These are phyloP conservation scores for Dorcoceras hygrometricum DNA, from an alignment of 257 asterid genomes.

Conservation along the genomic window DNA sequence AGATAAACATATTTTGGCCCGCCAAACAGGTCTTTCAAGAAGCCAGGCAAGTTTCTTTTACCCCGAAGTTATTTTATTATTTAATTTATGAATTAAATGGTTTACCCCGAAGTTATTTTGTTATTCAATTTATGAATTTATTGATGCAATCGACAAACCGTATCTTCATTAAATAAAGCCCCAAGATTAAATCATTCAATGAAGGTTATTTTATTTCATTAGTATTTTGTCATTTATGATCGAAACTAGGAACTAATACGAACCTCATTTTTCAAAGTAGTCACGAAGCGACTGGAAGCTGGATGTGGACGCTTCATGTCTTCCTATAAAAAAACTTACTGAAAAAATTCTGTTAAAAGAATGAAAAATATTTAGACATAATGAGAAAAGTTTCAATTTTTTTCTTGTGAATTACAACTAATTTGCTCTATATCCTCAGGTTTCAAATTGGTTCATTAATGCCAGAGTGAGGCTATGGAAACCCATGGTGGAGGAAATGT, in stretches of 20 bases:
- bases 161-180: conserved; percentile 31
- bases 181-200: not conserved
- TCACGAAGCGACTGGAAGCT: too few species aligned
- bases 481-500: conserved; percentile 99
- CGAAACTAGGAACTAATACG: not conserved
- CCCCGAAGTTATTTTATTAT: too few species aligned
- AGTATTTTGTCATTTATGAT: conserved; percentile 22
- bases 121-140: conserved; percentile 18
- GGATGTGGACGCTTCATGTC: too few species aligned
- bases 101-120: conserved; percentile 4
- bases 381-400: not conserved
- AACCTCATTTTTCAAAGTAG: not conserved
- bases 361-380: too few species aligned
- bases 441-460: conserved; percentile 93
- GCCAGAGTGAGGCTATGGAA: conserved; percentile 97
- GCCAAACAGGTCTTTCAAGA: conserved; percentile 98
- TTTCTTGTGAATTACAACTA: too few species aligned
- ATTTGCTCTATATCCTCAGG: conserved; percentile 38
- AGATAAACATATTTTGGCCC: conserved; percentile 90
- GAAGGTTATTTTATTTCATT: conserved; percentile 17
- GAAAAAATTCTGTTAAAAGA: too few species aligned
- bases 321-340: too few species aligned
- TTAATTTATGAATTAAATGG: too few species aligned
- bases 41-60: conserved; percentile 79
- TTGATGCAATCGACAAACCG: conserved; percentile 30